A percentile compares a stretch with the other conserved stretches of the same genome.
phyloP scores from a whole-genome alignment of 257 asterid species.

The Linderniella brevidens region DNA sequence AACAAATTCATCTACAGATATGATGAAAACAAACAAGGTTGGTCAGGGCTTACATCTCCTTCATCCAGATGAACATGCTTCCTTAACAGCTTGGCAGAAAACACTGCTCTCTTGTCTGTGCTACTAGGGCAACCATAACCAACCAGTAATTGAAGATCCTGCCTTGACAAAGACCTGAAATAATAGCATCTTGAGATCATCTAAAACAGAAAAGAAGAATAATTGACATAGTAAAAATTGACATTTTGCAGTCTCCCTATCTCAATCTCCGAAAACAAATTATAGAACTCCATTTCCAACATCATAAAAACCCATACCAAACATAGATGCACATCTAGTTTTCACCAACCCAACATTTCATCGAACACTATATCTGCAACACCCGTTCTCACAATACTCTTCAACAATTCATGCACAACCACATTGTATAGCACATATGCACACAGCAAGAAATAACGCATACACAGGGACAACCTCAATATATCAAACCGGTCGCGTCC shows the following conservation, averaged over 20 bases:
- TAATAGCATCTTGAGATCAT: conserved; percentile 13
- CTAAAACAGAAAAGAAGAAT: conserved; percentile 5
- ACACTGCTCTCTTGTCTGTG: conserved; percentile 56
- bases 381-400: neutral
- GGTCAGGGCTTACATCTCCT: conserved; percentile 78
- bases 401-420: conserved; percentile 2
- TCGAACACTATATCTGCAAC: conserved; percentile 10
- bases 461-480: conserved; percentile 31
- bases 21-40: neutral
- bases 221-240: neutral
- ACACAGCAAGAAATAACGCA: neutral
- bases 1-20: too few species aligned
- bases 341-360: conserved; percentile 8
- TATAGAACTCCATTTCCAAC: too few species aligned
- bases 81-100: conserved; percentile 68
- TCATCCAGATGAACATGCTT: conserved; percentile 76
- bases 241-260: neutral
- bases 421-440: neutral
- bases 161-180: conserved; percentile 86
- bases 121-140: conserved; percentile 87
- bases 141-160: conserved; percentile 82
- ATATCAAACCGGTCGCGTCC: conserved; percentile 85
- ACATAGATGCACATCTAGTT: too few species aligned
- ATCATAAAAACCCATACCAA: too few species aligned
- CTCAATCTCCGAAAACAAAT: too few species aligned